phyloP scores from a whole-genome alignment of 108 stramenopile genomes.

The Nitzschia palea region DNA sequence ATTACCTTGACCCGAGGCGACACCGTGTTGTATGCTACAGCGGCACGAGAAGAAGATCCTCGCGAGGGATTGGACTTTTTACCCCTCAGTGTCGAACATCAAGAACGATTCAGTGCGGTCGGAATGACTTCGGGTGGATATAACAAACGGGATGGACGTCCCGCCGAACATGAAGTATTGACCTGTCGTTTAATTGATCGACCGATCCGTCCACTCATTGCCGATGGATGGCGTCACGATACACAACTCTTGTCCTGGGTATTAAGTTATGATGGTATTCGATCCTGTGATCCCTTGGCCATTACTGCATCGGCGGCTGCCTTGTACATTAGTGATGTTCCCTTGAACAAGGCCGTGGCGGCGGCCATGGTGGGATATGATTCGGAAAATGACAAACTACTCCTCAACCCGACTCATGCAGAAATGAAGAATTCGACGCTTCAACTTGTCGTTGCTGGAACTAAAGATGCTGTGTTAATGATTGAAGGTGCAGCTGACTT shows the following conservation, averaged over 20 bases:
- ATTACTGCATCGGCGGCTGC: constrained; percentile 74
- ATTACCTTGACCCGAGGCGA: constrained; percentile 77
- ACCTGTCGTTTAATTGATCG: constrained; percentile 93
- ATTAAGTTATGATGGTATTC: constrained; percentile 77
- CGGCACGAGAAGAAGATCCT: constrained; percentile 56
- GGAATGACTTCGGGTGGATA: constrained; percentile 85
- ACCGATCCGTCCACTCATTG: constrained; percentile 89
- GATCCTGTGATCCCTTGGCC: constrained; percentile 74
- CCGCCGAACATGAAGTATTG: constrained; percentile 89
- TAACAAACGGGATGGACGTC: constrained; percentile 90
- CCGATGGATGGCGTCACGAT: constrained; percentile 90
- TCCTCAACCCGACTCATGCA: constrained; percentile 73
- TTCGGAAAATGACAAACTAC: constrained; percentile 40
- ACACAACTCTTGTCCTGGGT: constrained; percentile 95
- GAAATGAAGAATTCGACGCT: constrained; percentile 68
- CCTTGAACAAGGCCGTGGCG: constrained; percentile 70
- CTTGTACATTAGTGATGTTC: constrained; percentile 73
- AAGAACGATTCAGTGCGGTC: constrained; percentile 86
- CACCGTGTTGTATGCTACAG: constrained; percentile 74
- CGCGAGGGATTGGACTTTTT: constrained; percentile 78
- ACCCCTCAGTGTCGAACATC: constrained; percentile 92
- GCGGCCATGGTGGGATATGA: constrained; percentile 82
- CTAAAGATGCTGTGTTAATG: constrained; percentile 90
- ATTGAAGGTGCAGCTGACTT: constrained; percentile 94
- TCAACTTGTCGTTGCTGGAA: constrained; percentile 83